Evolutionary conservation across 2,329 filamentous ascomycete species (phyloP).

Genomic region (Claviceps cyperi): DNA sequence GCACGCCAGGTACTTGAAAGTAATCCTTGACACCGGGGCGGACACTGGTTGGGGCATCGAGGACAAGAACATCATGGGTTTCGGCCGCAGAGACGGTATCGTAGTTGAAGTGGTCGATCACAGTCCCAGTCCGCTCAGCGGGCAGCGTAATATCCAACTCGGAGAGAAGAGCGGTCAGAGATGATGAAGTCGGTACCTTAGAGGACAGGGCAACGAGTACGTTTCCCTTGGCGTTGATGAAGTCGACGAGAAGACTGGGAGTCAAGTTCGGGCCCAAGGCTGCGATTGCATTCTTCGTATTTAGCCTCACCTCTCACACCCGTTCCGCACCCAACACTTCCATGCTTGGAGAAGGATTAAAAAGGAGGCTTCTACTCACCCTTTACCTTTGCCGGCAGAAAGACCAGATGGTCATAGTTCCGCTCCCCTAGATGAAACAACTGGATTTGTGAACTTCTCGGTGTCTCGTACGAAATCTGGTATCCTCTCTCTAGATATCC

Average conservation of each 20-base stretch:
- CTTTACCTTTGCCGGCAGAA: conserved; percentile 84
- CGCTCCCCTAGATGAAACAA: conserved; percentile 80
- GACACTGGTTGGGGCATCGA: conserved; percentile 51
- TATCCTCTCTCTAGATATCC: conserved; percentile 59
- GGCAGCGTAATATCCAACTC: conserved; percentile 87
- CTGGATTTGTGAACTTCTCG: conserved; percentile 61
- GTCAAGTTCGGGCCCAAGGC: conserved; percentile 80
- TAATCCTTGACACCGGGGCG: conserved; percentile 60
- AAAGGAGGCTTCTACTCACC: conserved; percentile 30
- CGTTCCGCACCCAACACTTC: neutral
- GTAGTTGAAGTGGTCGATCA: conserved; percentile 94
- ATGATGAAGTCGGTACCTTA: conserved; percentile 51
- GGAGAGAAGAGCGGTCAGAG: conserved; percentile 63
- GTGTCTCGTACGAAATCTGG: conserved; percentile 64
- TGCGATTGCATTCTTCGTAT: conserved; percentile 17
- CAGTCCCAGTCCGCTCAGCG: conserved; percentile 65
- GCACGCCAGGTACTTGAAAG: conserved; percentile 46
- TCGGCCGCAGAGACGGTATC: conserved; percentile 64
- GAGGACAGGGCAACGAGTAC: conserved; percentile 75
- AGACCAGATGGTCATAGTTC: conserved; percentile 77
- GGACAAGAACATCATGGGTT: conserved; percentile 74
- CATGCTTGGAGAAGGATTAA: neutral
- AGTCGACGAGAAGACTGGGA: conserved; percentile 75
- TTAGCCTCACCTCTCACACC: neutral
- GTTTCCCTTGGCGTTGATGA: conserved; percentile 84